Base-by-base conservation (phyloP, 2,329 filamentous ascomycete species). In the Mycosphaerella sp. region DNA sequence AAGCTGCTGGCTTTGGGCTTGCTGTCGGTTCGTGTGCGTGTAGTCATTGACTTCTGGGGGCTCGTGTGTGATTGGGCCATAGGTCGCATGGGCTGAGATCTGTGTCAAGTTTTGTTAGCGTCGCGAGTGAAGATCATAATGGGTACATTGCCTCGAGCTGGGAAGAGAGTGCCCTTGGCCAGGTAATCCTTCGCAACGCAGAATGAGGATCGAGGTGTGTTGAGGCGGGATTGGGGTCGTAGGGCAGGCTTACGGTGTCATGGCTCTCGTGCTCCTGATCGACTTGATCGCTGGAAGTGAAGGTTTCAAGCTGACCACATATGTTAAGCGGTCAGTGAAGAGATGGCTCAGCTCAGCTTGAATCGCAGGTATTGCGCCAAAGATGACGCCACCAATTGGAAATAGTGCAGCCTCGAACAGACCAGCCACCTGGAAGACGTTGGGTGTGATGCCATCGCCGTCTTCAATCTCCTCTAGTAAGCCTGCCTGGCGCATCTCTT, bases 301-400 rank as follows among this genome's bases (percentile, higher is more conserved):
- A 12, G 63, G 82, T 79, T 88, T 89, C 70, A 83, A 82, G 73
- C 83, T 87, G 64, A 89, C 85, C 0, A 82, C 80, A 69, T 89
- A 89, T 9, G 85, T 82, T 60, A 89, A 67, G 53, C 85, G 76
- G 34, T 84, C 73, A 0, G 82, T 86, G 79, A 83, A 88, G 64
- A 88, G 81, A 66, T 89, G 85, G 64, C 77, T 80, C 51, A 87
- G 70, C 59, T 85, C 80, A 2, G 85, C 85, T 59, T 87, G 83
- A 4, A 83, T 75, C 42, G 82, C 81, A 0, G 85, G 85, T 14
- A 87, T 78, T 0, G 83, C 79, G 14, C 85, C 85, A 62, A 83
- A 88, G 2, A 87, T 61, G 1, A 84, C 83, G 4, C 84, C 85
- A 8, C 86, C 82, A 8, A 87, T 66, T 0, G 85, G 85, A 23